Evolutionary conservation across 306 rosid genomes (phyloP), one percentile per base, ranked within the genome.

Genomic region (Pterocarpus santalinus): DNA sequence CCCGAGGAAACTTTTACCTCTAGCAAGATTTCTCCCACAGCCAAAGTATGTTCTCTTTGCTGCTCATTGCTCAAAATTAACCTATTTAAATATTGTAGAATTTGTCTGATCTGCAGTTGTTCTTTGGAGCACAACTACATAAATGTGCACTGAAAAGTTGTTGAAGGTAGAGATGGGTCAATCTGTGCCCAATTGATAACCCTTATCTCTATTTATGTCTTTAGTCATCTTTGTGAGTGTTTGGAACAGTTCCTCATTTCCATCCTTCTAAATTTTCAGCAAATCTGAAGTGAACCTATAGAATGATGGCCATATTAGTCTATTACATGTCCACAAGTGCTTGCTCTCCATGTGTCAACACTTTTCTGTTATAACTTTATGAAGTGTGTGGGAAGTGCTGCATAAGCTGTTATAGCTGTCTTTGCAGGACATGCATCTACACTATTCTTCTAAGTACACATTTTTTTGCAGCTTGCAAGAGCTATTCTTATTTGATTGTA

Each of bases 11-110:
- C 94, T 93, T 52, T 86, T 93, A 83, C 99, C 98, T 22, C 96
- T 96, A 46, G 94, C 95, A 51, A 93, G 98, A 90, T 96, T 96
- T 86, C 99, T 96, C 83, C 86, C 98, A 4, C 98, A 89, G 78
- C 98, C 99, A 2, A 96, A 96, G 99, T 95, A 90, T 77, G 94
- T 60, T 72, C 69, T 75, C 65, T 8, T 35, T 51, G 12, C 51
- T 12, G 52, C 56, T 78, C 12, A 1, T 55, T 44, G 44, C 60
- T 17, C 73, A 2, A 61, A 75, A 7, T 12, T 72, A 32, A 53
- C 46, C 9, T 52, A 22, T 61, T 41, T 14, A 43, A 28, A 2
- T 15, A 3, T 71, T 43, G 13, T 34, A 14, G 9, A 12, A 3
- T 84, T 65, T 11, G 2, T 66, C 69, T 57, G 44, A 69, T 53